phyloP scores from a whole-genome alignment of 129 eudicot genomes.

The Escallonia rubra region DNA sequence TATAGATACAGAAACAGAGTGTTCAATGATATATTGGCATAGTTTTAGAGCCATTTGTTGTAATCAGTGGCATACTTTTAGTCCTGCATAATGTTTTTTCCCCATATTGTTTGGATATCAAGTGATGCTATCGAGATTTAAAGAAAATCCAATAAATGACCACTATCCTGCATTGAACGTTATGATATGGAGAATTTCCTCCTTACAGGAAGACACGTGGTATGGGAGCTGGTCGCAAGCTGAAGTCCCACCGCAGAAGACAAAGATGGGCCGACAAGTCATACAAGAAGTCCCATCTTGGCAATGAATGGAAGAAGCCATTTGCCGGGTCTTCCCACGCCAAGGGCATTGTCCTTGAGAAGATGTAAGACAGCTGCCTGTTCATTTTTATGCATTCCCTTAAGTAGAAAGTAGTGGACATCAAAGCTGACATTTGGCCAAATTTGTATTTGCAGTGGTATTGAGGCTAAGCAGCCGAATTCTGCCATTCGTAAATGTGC shows the following conservation, averaged over 20 bases:
- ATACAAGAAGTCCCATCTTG: slow-evolving; percentile 26
- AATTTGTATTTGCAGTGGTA: slow-evolving; percentile 3
- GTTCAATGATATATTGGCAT: neutral
- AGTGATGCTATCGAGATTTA: neutral
- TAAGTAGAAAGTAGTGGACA: neutral
- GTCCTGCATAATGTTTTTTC: neutral
- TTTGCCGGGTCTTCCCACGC: slow-evolving; percentile 27
- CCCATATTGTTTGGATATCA: neutral
- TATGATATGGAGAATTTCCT: neutral
- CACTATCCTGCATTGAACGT: too few species aligned
- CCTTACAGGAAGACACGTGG: slow-evolving; percentile 15
- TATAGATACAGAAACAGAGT: too few species aligned
- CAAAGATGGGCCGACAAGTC: slow-evolving; percentile 28
- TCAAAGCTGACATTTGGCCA: neutral
- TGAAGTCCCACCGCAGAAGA: slow-evolving; percentile 21
- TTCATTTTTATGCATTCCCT: neutral
- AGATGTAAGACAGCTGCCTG: slow-evolving; percentile 6
- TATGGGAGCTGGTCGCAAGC: slow-evolving; percentile 30
- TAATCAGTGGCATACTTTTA: neutral
- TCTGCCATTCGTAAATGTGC: slow-evolving; percentile 23
- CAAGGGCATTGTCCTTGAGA: slow-evolving; percentile 22
- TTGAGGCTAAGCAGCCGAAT: slow-evolving; percentile 18
- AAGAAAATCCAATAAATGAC: neutral
- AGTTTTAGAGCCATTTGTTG: neutral
- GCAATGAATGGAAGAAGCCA: slow-evolving; percentile 27